A percentile compares a stretch with the other conserved stretches of the same genome.
These are phyloP conservation scores for Agarophyton chilense DNA, from an alignment of 23 red algal genomes.

Conservation along the genomic window DNA sequence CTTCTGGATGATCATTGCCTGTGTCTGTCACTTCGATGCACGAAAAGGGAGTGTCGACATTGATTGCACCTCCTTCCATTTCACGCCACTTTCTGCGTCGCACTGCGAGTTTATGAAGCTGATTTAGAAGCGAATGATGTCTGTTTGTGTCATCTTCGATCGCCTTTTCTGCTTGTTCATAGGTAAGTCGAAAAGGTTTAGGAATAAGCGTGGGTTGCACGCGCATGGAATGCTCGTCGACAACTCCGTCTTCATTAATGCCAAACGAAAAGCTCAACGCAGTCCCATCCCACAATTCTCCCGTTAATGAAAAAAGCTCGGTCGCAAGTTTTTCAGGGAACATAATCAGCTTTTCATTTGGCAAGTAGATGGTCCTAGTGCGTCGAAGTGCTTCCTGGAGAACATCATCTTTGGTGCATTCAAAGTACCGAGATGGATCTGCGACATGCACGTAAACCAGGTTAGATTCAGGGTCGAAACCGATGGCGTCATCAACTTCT, in stretches of 20 bases:
- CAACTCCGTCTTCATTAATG: slow-evolving; percentile 52
- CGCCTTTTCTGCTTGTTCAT: slow-evolving; percentile 47
- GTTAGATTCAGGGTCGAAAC: slow-evolving; percentile 59
- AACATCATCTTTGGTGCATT: slow-evolving; percentile 19
- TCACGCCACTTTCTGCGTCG: slow-evolving; percentile 56
- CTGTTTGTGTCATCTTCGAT: slow-evolving; percentile 15
- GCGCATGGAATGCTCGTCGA: slow-evolving; percentile 38
- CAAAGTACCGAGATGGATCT: slow-evolving; percentile 60
- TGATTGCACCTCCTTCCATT: slow-evolving; percentile 69
- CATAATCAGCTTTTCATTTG: slow-evolving; percentile 73
- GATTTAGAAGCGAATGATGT: background rate
- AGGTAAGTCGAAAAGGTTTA: slow-evolving; percentile 53
- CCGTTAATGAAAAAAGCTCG: slow-evolving; percentile 64
- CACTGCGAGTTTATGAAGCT: slow-evolving; percentile 17
- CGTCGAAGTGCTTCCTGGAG: slow-evolving; percentile 60
- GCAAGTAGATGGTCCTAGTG: slow-evolving; percentile 73
- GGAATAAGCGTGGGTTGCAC: slow-evolving; percentile 49
- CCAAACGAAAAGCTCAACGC: slow-evolving; percentile 82
- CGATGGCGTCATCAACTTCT: slow-evolving; percentile 89
- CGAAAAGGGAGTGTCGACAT: slow-evolving; percentile 37
- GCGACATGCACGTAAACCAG: slow-evolving; percentile 82
- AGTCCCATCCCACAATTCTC: slow-evolving; percentile 17
- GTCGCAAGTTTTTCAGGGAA: slow-evolving; percentile 70
- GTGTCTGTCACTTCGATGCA: slow-evolving; percentile 49
- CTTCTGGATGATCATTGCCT: slow-evolving; percentile 1